Conservation (phyloP, 805 yeast genomes). For the Kazachstania bromeliacearum region DNA sequence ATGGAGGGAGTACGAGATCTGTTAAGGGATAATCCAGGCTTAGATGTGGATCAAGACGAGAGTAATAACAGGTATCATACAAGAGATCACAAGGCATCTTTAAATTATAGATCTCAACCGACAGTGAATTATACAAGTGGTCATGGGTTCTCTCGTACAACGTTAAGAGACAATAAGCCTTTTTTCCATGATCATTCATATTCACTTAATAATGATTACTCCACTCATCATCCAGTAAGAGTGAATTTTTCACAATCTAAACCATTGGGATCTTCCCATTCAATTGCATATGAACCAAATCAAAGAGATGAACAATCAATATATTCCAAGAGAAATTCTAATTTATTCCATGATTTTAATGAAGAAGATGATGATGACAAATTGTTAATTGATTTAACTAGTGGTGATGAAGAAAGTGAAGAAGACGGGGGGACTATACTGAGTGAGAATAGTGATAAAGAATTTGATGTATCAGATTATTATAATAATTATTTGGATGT, state of each 20-base stretch:
- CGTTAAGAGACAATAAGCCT: slow-evolving; percentile 23
- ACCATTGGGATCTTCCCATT: slow-evolving; percentile 17
- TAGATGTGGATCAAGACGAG: slow-evolving; percentile 4
- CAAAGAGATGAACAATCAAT: slow-evolving; percentile 2
- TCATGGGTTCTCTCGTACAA: slow-evolving; percentile 15
- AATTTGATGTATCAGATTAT: slow-evolving; percentile 7
- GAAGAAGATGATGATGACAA: slow-evolving; percentile 2
- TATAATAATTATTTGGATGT: slow-evolving; percentile 9
- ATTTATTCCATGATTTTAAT: slow-evolving; percentile 9
- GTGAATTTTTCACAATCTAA: slow-evolving; percentile 24
- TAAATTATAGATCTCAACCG: slow-evolving; percentile 17
- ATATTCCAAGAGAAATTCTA: slow-evolving; percentile 5
- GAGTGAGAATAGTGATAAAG: not conserved
- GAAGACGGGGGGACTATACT: not conserved
- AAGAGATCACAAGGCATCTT: slow-evolving; percentile 13
- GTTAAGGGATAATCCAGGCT: slow-evolving; percentile 5
- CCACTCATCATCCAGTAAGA: slow-evolving; percentile 1
- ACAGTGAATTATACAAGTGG: slow-evolving; percentile 9
- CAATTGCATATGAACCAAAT: not conserved
- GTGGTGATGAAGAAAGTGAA: slow-evolving; percentile 2
- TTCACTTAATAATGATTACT: slow-evolving; percentile 1
- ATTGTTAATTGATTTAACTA: slow-evolving; percentile 1
- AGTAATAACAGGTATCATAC: slow-evolving; percentile 2
- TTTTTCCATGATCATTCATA: slow-evolving; percentile 1
- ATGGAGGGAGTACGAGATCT: slow-evolving; percentile 29